Conservation (phyloP, 2,329 filamentous ascomycete species). For the Beauveria sp. region DNA sequence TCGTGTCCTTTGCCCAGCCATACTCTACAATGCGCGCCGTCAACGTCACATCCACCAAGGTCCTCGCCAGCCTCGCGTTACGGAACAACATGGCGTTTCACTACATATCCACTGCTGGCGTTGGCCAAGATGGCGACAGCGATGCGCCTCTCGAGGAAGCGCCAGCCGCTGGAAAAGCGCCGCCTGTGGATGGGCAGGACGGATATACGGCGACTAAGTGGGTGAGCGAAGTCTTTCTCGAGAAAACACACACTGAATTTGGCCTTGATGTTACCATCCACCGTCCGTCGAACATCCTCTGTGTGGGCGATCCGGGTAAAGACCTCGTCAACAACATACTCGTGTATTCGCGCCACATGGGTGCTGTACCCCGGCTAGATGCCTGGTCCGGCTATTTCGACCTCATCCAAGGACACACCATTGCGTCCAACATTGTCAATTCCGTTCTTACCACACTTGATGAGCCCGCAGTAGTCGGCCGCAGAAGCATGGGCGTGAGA, state of each 20-base stretch:
- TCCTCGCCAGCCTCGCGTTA: constrained; percentile 23
- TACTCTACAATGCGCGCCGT: constrained; percentile 25
- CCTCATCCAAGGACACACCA: not conserved
- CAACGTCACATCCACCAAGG: constrained; percentile 29
- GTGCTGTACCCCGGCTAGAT: not conserved
- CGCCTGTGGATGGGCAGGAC: constrained; percentile 18
- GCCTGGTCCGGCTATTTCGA: constrained; percentile 3
- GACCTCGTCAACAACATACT: constrained; percentile 4
- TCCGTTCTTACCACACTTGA: not conserved
- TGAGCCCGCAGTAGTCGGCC: too few relatives aligned
- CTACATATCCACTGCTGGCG: not conserved
- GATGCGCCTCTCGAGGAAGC: constrained; percentile 5
- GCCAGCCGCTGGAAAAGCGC: constrained; percentile 7
- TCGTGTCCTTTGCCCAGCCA: constrained; percentile 28
- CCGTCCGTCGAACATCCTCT: not conserved
- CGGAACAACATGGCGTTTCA: not conserved
- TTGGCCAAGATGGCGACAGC: not conserved
- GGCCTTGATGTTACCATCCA: not conserved
- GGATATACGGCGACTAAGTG: constrained; percentile 29
- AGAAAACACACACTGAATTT: constrained; percentile 7
- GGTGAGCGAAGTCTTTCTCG: constrained; percentile 27
- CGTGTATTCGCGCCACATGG: not conserved
- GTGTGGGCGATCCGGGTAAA: not conserved
- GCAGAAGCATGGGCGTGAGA: not conserved
- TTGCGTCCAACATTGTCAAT: not conserved